These are phyloP conservation scores for Aureobasidium zeae DNA, from an alignment of 2,329 filamentous ascomycete genomes.

Conservation along the genomic window DNA sequence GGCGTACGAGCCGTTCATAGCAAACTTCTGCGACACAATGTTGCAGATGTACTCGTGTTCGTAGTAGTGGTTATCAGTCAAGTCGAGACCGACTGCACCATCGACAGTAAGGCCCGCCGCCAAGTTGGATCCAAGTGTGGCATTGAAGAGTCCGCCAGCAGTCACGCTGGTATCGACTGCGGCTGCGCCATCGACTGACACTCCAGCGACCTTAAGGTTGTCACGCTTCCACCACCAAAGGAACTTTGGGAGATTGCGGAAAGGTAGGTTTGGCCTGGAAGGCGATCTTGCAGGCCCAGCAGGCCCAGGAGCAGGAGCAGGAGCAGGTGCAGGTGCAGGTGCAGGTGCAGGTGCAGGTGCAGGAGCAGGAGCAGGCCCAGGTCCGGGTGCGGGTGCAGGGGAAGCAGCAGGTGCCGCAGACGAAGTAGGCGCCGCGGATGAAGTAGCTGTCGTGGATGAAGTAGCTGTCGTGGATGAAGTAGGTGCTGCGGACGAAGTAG, in stretches of 20 bases:
- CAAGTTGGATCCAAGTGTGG: neutral
- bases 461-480: too few species aligned
- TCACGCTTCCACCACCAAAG: constrained; percentile 12
- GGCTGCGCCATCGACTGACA: too few species aligned
- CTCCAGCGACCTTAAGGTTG: too few species aligned
- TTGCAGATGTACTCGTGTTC: constrained; percentile 57
- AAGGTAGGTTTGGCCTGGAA: too few species aligned
- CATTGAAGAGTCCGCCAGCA: neutral
- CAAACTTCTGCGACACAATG: constrained; percentile 52
- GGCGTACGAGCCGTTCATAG: constrained; percentile 52
- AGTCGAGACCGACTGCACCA: too few species aligned
- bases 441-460: too few species aligned
- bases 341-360: neutral
- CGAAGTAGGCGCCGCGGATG: too few species aligned
- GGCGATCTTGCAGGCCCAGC: neutral
- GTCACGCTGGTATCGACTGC: too few species aligned
- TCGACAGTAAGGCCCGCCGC: too few species aligned
- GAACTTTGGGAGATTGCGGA: neutral
- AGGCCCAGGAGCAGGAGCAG: neutral
- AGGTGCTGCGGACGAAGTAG: too few species aligned
- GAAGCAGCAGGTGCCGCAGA: too few species aligned
- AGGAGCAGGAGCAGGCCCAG: neutral
- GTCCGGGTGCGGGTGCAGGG: too few species aligned
- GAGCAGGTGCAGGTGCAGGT: neutral
- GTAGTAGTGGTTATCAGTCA: constrained; percentile 1